These are phyloP conservation scores for Penicillium decumbens DNA, from an alignment of 2,329 filamentous ascomycete genomes.

Conservation along the genomic window DNA sequence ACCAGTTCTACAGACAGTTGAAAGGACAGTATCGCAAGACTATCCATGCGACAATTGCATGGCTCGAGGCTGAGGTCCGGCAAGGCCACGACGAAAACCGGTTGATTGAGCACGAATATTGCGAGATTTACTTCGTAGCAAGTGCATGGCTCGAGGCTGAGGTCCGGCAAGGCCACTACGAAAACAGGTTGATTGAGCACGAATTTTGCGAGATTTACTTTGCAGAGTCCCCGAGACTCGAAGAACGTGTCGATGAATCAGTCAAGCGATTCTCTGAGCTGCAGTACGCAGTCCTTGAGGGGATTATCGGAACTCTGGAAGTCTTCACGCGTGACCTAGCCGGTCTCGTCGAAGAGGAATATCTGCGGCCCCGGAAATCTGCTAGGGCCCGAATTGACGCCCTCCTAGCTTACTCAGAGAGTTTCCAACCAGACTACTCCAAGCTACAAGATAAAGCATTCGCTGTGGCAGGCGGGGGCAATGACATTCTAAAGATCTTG, in stretches of 20 bases:
- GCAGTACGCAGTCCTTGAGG: not conserved
- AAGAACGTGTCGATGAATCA: not conserved
- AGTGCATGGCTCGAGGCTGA: not conserved
- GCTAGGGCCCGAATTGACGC: slow-evolving; percentile 21
- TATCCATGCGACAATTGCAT: not conserved
- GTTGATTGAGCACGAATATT: slow-evolving; percentile 10
- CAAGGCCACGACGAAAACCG: not conserved
- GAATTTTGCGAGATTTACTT: slow-evolving; percentile 12
- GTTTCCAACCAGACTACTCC: slow-evolving; percentile 5
- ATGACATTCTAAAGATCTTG: not conserved
- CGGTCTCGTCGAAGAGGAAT: slow-evolving; percentile 8
- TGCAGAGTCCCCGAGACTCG: not conserved
- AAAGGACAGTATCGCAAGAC: not conserved
- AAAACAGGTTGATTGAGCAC: slow-evolving; percentile 2
- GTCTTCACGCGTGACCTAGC: not conserved
- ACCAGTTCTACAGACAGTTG: not conserved
- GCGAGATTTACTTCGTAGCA: not conserved
- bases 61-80: not conserved
- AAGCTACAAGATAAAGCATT: slow-evolving; percentile 3
- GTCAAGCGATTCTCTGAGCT: not conserved
- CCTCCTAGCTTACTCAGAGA: slow-evolving; percentile 4
- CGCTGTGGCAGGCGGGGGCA: not conserved
- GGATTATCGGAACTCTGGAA: not conserved
- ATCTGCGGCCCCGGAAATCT: slow-evolving; percentile 14
- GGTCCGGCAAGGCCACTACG: not conserved